Evolutionary conservation across 805 yeast genomes (phyloP).

Genomic region (Huiozyma naganishii): DNA sequence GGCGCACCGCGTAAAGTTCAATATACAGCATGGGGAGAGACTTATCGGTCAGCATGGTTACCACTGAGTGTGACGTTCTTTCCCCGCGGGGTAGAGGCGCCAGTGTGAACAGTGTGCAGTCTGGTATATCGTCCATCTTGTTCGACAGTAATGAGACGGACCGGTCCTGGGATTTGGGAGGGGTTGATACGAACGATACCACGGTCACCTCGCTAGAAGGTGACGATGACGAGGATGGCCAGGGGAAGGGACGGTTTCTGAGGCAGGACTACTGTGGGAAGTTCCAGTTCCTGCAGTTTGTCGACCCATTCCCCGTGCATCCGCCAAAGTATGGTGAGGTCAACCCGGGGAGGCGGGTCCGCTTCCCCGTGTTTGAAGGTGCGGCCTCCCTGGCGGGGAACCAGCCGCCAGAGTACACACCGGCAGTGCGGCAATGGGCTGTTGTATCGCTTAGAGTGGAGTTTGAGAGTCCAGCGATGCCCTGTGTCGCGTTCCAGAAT

Average conservation of each 20-base stretch:
- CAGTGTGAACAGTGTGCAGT: too few species aligned
- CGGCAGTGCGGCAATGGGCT: conserved; percentile 54
- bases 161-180: not conserved
- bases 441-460: conserved; percentile 57
- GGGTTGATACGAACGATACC: not conserved
- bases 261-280: not conserved
- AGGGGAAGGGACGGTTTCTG: too few species aligned
- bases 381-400: conserved; percentile 18
- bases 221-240: not conserved
- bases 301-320: conserved; percentile 30
- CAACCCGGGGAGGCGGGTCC: conserved; percentile 15
- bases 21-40: too few species aligned
- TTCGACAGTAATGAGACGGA: too few species aligned
- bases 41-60: too few species aligned
- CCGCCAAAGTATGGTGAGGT: conserved; percentile 24
- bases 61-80: too few species aligned
- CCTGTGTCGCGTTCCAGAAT: conserved; percentile 34
- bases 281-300: conserved; percentile 15
- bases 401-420: conserved; percentile 51
- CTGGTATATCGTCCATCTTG: too few species aligned
- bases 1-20: too few species aligned
- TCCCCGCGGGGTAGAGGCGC: too few species aligned
- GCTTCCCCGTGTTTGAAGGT: conserved; percentile 29
- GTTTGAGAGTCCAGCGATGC: conserved; percentile 65
- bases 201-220: not conserved